Conservation (phyloP, 106 monocot genomes). For the Alisma plantagoaquatica region DNA sequence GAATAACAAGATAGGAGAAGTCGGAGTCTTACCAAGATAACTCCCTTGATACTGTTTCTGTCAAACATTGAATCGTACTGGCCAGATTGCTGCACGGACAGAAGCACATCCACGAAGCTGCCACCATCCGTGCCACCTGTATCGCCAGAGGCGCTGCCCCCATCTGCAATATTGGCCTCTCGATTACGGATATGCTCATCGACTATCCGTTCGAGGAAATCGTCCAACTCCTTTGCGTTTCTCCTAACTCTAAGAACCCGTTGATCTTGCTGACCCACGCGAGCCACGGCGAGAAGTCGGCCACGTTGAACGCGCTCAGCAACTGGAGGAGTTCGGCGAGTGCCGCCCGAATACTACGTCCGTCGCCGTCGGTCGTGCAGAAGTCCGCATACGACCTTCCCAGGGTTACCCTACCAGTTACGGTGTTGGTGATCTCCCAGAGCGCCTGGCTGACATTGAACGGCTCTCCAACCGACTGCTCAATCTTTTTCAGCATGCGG, state of each 20-base stretch:
- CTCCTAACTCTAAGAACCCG: slow-evolving; percentile 24
- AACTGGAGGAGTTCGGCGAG: slow-evolving; percentile 2
- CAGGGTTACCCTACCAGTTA: slow-evolving; percentile 17
- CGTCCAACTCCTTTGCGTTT: slow-evolving; percentile 7
- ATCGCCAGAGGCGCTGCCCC: too few relatives aligned
- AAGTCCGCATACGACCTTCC: slow-evolving; percentile 14
- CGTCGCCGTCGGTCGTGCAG: background rate
- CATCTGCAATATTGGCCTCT: too few relatives aligned
- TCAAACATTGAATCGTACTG: too few relatives aligned
- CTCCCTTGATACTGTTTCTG: too few relatives aligned
- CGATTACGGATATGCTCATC: slow-evolving; percentile 4
- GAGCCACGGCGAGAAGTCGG: slow-evolving; percentile 26
- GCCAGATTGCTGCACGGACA: background rate
- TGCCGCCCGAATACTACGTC: background rate
- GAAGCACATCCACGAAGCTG: background rate
- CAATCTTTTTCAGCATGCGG: background rate
- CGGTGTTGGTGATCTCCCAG: slow-evolving; percentile 1
- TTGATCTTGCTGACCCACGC: slow-evolving; percentile 25
- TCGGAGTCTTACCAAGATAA: too few relatives aligned
- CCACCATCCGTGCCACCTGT: too few relatives aligned
- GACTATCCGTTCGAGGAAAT: slow-evolving; percentile 10
- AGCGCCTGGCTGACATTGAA: slow-evolving; percentile 18
- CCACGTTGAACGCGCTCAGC: slow-evolving; percentile 14
- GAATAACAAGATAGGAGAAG: too few relatives aligned
- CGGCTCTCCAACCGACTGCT: background rate